phyloP scores from a whole-genome alignment of 805 yeast genomes.

The Pichia manshurica region DNA sequence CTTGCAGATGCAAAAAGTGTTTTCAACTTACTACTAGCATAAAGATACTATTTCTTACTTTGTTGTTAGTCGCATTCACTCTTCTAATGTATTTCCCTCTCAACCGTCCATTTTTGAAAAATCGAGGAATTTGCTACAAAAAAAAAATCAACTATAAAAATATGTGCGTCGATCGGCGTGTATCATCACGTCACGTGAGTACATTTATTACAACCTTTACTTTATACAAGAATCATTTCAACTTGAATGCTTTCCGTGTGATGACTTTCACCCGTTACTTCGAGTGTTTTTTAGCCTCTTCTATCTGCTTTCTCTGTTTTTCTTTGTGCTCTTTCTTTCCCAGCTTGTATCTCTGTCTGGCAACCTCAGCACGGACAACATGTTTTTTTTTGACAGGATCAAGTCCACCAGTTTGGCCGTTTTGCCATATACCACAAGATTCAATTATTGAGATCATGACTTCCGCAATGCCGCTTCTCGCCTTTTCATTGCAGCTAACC shows the following conservation, averaged over 20 bases:
- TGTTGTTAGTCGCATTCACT: no score
- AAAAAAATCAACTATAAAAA: no score
- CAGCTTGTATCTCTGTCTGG: conserved; percentile 8
- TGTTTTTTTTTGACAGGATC: background rate
- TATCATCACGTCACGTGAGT: no score
- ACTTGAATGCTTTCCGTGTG: conserved; percentile 12
- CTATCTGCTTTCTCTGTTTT: background rate
- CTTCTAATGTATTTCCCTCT: no score
- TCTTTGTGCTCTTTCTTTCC: conserved; percentile 9
- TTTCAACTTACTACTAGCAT: no score
- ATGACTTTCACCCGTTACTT: no score
- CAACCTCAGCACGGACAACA: conserved; percentile 13
- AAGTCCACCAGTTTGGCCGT: background rate
- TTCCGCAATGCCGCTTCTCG: conserved; percentile 49
- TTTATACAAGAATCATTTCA: background rate
- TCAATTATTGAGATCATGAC: conserved; percentile 47
- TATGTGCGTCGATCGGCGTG: no score
- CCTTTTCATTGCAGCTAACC: conserved; percentile 28
- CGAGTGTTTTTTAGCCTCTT: background rate
- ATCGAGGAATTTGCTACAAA: no score
- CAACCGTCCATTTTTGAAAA: no score
- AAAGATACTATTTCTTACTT: no score
- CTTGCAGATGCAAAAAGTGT: no score
- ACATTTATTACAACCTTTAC: background rate
- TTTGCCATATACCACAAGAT: conserved; percentile 39